Base-by-base conservation (phyloP, 345 rosid species). In the Rhodamnia rubescens region DNA sequence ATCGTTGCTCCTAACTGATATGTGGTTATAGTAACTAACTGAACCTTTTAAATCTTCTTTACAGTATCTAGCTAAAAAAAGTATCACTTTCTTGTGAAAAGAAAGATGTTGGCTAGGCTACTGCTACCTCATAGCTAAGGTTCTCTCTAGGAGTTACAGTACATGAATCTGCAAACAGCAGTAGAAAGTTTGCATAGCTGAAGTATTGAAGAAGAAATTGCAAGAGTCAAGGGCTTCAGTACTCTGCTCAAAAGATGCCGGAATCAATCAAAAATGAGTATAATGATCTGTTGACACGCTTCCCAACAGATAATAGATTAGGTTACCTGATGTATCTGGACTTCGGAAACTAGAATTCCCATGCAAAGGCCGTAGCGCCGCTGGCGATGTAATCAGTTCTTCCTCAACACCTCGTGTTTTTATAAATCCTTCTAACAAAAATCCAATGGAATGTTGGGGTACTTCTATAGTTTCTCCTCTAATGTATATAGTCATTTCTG, bases 371-470 rank as follows among this genome's bases (percentile, higher is more conserved):
- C 90, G 83, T 56, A 97, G 84, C 61, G 88, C 91, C 9, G 98
- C 96, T 2, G 99, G 99, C 56, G 96, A 89, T 12, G 92, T 54
- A 55, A 92, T 87, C 82, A 93, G 91, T 84, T 93, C 95, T 83
- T 91, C 96, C 88, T 92, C 93, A 69, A 74, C 86, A 85, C 93
- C 93, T 53, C 86, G 90, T 55, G 93, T 83, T 90, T 90, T 95
- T 86, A 96, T 27, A 82, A 91, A 94, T 83, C 99, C 99, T 89
- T 97, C 98, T 89, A 97, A 87, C 49, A 95, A 88, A 87, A 96
- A 89, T 83, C 98, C 99, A 80, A 95, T 74, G 86, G 89, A 93
- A 83, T 90, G 93, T 29, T 56, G 88, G 78, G 92, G 88, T 82
- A 96, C 83, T 92, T 96, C 96, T 11, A 96, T 88, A 81, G 89